Conservation (phyloP, 495 filamentous ascomycete species). For the Annulohypoxylon bovei region DNA sequence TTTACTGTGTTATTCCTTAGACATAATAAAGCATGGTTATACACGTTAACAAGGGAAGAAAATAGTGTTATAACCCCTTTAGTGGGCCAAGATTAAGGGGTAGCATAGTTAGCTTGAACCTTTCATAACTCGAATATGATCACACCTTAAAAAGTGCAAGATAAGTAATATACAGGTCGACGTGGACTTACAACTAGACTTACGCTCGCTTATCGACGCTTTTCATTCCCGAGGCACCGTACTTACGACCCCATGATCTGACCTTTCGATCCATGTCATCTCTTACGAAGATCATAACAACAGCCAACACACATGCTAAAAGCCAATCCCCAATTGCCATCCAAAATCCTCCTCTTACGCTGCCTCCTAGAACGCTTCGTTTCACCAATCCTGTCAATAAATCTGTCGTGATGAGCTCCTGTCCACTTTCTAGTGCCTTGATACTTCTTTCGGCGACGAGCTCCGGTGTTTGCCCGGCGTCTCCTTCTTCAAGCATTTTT, state of each 20-base stretch:
- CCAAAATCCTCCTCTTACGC: background rate
- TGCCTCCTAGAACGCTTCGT: background rate
- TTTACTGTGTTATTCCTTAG: no score
- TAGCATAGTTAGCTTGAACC: no score
- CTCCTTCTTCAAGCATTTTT: conserved; percentile 76
- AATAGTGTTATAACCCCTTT: no score
- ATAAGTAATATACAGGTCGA: no score
- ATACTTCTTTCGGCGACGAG: conserved; percentile 74
- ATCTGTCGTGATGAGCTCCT: conserved; percentile 13
- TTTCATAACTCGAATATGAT: no score
- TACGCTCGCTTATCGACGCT: background rate
- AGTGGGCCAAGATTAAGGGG: no score
- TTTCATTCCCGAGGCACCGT: background rate
- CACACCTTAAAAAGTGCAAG: no score
- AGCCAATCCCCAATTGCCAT: background rate
- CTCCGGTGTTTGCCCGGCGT: conserved; percentile 73
- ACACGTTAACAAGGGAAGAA: no score
- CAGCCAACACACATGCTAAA: background rate
- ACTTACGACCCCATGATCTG: background rate
- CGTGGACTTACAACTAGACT: no score
- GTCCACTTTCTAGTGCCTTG: conserved; percentile 67
- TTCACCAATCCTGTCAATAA: background rate
- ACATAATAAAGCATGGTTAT: no score
- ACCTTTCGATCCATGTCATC: background rate
- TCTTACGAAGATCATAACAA: background rate